A percentile compares a stretch with the other conserved stretches of the same genome.
Conservation (phyloP, 225 moss, liverwort and hornwort species). For the Ulota crispa region DNA sequence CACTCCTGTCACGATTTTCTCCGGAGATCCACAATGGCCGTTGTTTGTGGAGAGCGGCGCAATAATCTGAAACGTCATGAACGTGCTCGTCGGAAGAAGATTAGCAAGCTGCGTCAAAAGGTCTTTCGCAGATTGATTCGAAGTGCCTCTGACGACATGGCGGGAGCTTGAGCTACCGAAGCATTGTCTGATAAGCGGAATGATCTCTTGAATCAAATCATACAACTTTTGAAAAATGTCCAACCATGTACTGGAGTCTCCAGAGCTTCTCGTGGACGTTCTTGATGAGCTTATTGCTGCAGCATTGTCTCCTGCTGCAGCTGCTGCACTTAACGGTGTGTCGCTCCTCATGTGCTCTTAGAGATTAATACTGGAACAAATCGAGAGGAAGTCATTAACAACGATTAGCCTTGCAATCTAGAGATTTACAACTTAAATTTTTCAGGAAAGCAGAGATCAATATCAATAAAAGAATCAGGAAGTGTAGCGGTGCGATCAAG, state of each 20-base stretch:
- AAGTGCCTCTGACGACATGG: background rate
- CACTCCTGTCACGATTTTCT: conserved; percentile 49
- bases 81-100: conserved; percentile 72
- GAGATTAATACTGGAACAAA: background rate
- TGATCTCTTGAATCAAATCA: conserved; percentile 16
- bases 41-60: conserved; percentile 80
- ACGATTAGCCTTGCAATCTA: background rate
- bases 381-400: background rate
- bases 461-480: background rate
- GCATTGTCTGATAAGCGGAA: conserved; percentile 26
- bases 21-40: conserved; percentile 50
- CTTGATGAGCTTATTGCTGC: background rate
- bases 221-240: conserved; percentile 32
- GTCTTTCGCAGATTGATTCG: conserved; percentile 32
- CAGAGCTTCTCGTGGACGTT: conserved; percentile 3
- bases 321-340: background rate
- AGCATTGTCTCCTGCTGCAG: conserved; percentile 12
- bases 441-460: background rate
- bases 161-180: conserved; percentile 22
- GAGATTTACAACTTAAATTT: no score
- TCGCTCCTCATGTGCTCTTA: conserved; percentile 16
- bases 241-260: conserved; percentile 23
- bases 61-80: conserved; percentile 57
- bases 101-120: conserved; percentile 58
- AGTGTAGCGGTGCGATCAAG: background rate